Evolutionary conservation across 164 flowering plant species (phyloP), one percentile per base, ranked within the genome.

Genomic region (Berberis vulgaris): DNA sequence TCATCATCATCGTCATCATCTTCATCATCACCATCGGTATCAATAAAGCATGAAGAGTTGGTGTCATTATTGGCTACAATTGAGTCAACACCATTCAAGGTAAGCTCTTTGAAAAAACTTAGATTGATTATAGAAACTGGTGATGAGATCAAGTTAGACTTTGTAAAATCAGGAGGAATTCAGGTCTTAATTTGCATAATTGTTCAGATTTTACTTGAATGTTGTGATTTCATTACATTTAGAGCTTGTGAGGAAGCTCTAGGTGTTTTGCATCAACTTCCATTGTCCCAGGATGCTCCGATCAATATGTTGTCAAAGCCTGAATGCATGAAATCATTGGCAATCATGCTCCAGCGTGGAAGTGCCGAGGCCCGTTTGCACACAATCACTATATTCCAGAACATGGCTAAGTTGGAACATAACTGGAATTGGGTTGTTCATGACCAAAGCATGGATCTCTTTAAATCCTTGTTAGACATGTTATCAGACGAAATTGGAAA

Each of bases 161-260:
- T 88, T 43, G 49, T 75, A n/a, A 64, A 59, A 7, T 70, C 57
- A 0, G 82, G 81, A 3, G 96, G 87, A 0, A 74, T 83, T 2
- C 86, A 81, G 40, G 68, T 73, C 2, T 54, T 88, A 11, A 61
- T 74, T 26, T 56, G 45, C 39, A 74, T 85, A 1, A 43, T 86
- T 5, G 65, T 64, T 3, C 83, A 82, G 60, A 57, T 66, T 49
- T 57, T 76, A 0, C 2, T 60, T 1, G 91, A 81, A 3, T 53
- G n/a, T 11, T 66, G 63, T 0, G 88, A 85, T 76, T 85, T 81
- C 45, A 44, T 56, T 2, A 26, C 79, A 1, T 84, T 84, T 54
- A 74, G 81, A 50, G 83, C 86, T 12, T 82, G 84, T 54, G 95
- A 88, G 58, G 91, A 85, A 69, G 90, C 86, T 11, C 7, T 88